These are phyloP conservation scores for Pythium monospermum DNA, from an alignment of 352 stramenopile species.

Conservation along the genomic window DNA sequence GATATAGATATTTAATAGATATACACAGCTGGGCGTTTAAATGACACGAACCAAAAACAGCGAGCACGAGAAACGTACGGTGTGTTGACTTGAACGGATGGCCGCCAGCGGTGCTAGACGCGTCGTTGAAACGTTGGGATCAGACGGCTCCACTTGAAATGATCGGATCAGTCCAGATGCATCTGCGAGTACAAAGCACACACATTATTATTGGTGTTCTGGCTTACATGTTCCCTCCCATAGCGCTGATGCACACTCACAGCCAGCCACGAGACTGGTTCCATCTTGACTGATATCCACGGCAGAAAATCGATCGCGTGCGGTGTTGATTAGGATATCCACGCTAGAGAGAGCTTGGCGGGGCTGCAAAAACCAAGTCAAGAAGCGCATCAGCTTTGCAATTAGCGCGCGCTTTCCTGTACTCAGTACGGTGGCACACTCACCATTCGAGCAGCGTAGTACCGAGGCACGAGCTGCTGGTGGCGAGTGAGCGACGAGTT, in stretches of 20 bases:
- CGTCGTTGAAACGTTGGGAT: not conserved
- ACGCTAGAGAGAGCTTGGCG: not conserved
- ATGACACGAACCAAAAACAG: too few relatives aligned
- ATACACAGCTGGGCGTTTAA: too few relatives aligned
- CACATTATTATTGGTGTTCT: not conserved
- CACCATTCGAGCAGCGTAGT: too few relatives aligned
- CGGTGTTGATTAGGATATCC: not conserved
- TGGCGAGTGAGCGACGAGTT: too few relatives aligned
- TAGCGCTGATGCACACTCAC: constrained; percentile 4
- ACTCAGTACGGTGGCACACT: too few relatives aligned
- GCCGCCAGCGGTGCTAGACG: not conserved
- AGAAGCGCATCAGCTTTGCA: too few relatives aligned
- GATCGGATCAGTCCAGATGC: constrained; percentile 6
- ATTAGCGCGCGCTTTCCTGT: too few relatives aligned
- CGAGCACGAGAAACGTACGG: too few relatives aligned
- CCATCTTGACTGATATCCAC: constrained; percentile 6
- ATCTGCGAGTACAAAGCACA: constrained; percentile 2
- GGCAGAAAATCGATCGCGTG: constrained; percentile 7
- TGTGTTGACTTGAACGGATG: not conserved
- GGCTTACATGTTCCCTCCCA: not conserved
- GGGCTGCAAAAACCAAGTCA: not conserved
- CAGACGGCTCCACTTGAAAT: constrained; percentile 6
- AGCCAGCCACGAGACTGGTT: constrained; percentile 5
- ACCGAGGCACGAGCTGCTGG: too few relatives aligned
- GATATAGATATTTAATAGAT: too few relatives aligned